These are phyloP conservation scores for Pythium myriotylum DNA, from an alignment of 352 stramenopile genomes.

Conservation along the genomic window DNA sequence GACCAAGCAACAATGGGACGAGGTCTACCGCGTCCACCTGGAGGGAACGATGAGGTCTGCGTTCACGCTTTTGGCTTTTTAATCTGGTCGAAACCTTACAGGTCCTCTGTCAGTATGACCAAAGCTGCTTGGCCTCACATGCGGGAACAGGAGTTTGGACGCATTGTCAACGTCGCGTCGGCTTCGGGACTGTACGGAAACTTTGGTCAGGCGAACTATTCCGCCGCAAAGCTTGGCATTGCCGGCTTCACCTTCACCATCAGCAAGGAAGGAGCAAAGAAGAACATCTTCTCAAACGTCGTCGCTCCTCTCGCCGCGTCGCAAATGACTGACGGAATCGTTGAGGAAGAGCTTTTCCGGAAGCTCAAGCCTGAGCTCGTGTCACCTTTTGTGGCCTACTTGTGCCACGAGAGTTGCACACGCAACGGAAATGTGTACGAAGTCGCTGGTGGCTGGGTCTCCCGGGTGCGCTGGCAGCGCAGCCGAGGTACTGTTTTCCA, in stretches of 20 bases:
- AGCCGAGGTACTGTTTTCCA: slow-evolving; percentile 60
- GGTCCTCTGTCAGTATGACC: slow-evolving; percentile 41
- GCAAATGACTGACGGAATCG: slow-evolving; percentile 82
- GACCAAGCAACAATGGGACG: slow-evolving; percentile 83
- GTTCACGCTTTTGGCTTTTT: too few relatives aligned
- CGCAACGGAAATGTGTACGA: slow-evolving; percentile 81
- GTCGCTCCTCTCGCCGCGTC: slow-evolving; percentile 82
- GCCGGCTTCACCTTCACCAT: slow-evolving; percentile 92
- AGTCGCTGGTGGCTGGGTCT: slow-evolving; percentile 80
- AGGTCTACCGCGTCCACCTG: slow-evolving; percentile 82
- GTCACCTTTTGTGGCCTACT: slow-evolving; percentile 81
- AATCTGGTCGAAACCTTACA: too few relatives aligned
- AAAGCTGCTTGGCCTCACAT: slow-evolving; percentile 82
- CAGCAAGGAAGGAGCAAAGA: slow-evolving; percentile 76
- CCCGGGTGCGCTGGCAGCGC: slow-evolving; percentile 78
- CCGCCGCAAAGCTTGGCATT: slow-evolving; percentile 90
- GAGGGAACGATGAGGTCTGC: slow-evolving; percentile 78
- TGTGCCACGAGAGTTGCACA: slow-evolving; percentile 81
- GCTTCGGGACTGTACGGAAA: slow-evolving; percentile 88
- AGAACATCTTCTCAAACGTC: slow-evolving; percentile 81
- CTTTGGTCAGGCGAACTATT: slow-evolving; percentile 91
- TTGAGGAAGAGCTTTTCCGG: slow-evolving; percentile 66
- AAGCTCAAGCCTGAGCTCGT: slow-evolving; percentile 79
- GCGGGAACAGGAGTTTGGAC: slow-evolving; percentile 80
- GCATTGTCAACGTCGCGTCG: slow-evolving; percentile 84